Evolutionary conservation across 805 yeast species (phyloP), one percentile per base, ranked within the genome.

Genomic region (Kluyveromyces nonfermentans): DNA sequence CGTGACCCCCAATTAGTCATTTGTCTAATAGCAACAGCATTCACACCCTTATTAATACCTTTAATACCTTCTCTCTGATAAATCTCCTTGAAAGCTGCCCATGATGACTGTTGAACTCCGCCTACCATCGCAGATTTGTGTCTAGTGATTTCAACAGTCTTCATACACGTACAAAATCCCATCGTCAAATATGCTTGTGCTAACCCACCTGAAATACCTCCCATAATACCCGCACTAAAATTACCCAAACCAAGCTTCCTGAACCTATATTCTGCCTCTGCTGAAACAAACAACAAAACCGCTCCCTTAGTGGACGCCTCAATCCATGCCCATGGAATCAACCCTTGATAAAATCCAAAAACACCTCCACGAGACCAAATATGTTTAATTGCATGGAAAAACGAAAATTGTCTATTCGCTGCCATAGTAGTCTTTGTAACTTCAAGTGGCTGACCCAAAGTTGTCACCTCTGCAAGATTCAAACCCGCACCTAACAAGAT

Each of bases 301-400:
- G 97, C 97, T 63, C 98, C 98, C 65, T 93, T 93, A 32, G 98
- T 93, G n/a, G 96, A 85, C 8, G 96, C 98, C 67, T 90, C 98
- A 54, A 93, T 85, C 97, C 97, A 89, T 6, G 97, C 98, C 98
- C 98, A 93, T 38, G 98, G 98, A 51, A 90, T 89, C 61, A 93
- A 73, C 28, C 98, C 98, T 66, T 93, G 98, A 68, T 89, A 93
- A 69, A 89, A 93, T 0, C 97, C 98, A 22, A 77, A 61, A 15
- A 82, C 56, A 42, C 98, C 98, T 52, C 98, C 98, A 58, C 98
- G 79, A 14, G 93, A 74, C 93, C 95, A 87, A 49, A 93, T 89
- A 34, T 78, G 72, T 46, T 73, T 73, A 42, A 81, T 73, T 21
- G 96, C 85, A 53, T 79, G 79, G 9, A 77, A 53, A 49, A 93